Conservation (phyloP, 352 stramenopile species). For the Aphanomyces euteiches region DNA sequence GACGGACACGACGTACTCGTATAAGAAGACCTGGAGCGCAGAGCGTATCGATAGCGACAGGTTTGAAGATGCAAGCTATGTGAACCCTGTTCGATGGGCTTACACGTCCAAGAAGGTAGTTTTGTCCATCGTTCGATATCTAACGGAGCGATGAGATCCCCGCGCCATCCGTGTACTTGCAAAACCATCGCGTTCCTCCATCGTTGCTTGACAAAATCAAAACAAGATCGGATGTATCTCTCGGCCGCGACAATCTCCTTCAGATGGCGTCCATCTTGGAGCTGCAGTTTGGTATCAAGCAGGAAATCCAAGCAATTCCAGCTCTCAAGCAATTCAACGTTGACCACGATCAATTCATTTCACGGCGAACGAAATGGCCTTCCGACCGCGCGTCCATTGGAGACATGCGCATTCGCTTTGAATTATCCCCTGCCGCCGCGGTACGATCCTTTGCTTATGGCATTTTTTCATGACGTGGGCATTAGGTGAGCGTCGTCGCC, state of each 20-base stretch:
- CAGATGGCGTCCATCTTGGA: constrained; percentile 20
- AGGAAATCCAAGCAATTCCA: neutral
- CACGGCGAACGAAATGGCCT: neutral
- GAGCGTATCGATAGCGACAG: constrained; percentile 15
- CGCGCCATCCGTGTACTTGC: neutral
- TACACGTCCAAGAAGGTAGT: constrained; percentile 12
- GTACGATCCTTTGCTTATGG: neutral
- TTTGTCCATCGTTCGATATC: neutral
- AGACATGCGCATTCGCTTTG: constrained; percentile 6
- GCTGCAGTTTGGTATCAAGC: neutral
- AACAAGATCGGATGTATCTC: neutral
- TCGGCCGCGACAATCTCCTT: neutral
- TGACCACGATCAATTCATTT: neutral
- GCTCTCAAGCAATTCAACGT: neutral
- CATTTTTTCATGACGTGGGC: neutral
- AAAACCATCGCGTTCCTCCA: neutral
- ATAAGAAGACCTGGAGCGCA: constrained; percentile 14
- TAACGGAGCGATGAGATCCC: neutral
- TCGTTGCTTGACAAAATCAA: neutral
- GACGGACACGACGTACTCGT: constrained; percentile 21
- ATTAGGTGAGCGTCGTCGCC: constrained; percentile 19
- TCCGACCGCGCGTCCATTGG: neutral
- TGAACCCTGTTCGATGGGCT: neutral
- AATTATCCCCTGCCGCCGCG: neutral
- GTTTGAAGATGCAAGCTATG: constrained; percentile 17